phyloP scores from a whole-genome alignment of 1,139 yeast genomes.

The Zhuliangozyma blackwelliae region DNA sequence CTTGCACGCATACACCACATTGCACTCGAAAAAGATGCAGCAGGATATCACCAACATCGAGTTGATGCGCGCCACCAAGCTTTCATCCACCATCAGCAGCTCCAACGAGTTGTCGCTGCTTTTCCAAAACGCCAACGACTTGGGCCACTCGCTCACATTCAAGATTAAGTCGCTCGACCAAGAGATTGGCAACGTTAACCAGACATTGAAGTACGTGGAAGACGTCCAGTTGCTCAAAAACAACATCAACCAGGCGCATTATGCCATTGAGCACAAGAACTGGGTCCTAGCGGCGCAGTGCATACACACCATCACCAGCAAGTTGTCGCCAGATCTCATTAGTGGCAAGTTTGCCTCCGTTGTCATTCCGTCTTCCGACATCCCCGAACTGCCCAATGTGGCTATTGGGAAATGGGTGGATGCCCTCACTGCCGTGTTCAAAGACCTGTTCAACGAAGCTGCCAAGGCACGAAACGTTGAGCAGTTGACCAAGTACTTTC shows the following conservation, averaged over 20 bases:
- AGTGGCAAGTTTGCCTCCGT: slow-evolving; percentile 71
- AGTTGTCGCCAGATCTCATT: slow-evolving; percentile 50
- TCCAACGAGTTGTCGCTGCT: slow-evolving; percentile 48
- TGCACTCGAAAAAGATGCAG: slow-evolving; percentile 29
- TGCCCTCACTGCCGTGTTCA: slow-evolving; percentile 55
- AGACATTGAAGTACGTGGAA: slow-evolving; percentile 61
- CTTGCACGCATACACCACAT: slow-evolving; percentile 21
- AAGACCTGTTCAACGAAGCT: slow-evolving; percentile 63
- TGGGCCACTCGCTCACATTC: slow-evolving; percentile 64
- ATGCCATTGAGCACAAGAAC: slow-evolving; percentile 62
- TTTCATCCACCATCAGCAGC: slow-evolving; percentile 30
- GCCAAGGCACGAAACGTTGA: slow-evolving; percentile 63
- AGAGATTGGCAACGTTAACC: slow-evolving; percentile 65
- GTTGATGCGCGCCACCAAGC: slow-evolving; percentile 34
- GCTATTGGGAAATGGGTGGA: slow-evolving; percentile 56
- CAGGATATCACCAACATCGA: slow-evolving; percentile 36
- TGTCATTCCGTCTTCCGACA: slow-evolving; percentile 85
- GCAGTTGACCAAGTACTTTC: slow-evolving; percentile 71
- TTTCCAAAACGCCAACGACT: slow-evolving; percentile 56
- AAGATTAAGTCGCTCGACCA: slow-evolving; percentile 66
- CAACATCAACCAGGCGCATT: slow-evolving; percentile 62
- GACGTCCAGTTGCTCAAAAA: slow-evolving; percentile 61
- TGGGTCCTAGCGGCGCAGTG: slow-evolving; percentile 73
- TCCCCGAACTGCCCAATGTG: slow-evolving; percentile 75
- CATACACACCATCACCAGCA: slow-evolving; percentile 46